phyloP scores from a whole-genome alignment of 2,329 filamentous ascomycete species.

The Curvularia lunata region DNA sequence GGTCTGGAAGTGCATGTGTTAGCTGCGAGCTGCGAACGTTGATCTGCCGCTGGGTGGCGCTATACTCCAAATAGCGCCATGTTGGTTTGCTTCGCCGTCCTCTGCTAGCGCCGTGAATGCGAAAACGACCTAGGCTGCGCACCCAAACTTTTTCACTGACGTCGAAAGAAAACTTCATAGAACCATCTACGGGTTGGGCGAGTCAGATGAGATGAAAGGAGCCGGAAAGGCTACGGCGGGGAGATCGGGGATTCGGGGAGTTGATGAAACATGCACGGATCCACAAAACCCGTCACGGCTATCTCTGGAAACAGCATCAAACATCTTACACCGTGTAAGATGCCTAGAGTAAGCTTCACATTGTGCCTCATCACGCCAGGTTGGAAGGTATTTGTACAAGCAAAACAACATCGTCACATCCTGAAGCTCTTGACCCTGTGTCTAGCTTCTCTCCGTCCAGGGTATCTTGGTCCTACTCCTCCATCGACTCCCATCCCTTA shows the following conservation, averaged over 20 bases:
- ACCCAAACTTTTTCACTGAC: neutral
- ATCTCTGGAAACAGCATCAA: conserved; percentile 6
- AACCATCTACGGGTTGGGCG: neutral
- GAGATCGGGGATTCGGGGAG: conserved; percentile 15
- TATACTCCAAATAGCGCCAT: neutral
- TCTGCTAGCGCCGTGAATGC: neutral
- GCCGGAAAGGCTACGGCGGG: conserved; percentile 14
- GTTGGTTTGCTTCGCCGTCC: neutral
- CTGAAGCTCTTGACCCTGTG: neutral
- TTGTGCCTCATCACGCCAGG: neutral
- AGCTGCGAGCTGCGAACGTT: conserved; percentile 11
- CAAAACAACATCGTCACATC: neutral
- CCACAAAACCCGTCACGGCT: conserved; percentile 2
- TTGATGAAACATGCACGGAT: conserved; percentile 22
- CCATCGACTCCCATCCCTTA: conserved; percentile 52
- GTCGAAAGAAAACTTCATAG: neutral
- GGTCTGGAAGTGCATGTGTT: neutral
- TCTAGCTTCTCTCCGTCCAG: conserved; percentile 9
- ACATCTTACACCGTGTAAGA: neutral
- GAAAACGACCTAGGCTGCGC: neutral
- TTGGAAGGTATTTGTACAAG: neutral
- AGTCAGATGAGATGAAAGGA: conserved; percentile 26
- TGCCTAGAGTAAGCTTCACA: conserved; percentile 7
- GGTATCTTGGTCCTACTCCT: conserved; percentile 45
- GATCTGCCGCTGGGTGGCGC: conserved; percentile 21